A percentile compares a stretch with the other conserved stretches of the same genome.
These are phyloP conservation scores for Suillus luteus DNA, from an alignment of 768 basidiomycete genomes.

Conservation along the genomic window DNA sequence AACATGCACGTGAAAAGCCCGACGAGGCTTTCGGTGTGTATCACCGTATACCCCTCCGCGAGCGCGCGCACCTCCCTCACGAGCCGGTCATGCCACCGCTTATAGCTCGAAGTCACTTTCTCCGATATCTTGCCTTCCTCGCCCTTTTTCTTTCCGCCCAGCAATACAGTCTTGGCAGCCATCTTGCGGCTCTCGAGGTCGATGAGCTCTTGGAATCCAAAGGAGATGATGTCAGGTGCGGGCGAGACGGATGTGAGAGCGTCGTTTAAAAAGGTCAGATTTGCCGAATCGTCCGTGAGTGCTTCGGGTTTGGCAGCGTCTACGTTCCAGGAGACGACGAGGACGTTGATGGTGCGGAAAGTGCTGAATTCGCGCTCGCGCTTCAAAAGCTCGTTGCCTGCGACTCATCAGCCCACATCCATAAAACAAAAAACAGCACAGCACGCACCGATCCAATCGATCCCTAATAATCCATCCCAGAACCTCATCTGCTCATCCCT, in stretches of 20 bases:
- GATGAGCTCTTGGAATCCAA: slow-evolving; percentile 96
- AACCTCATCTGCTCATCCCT: slow-evolving; percentile 71
- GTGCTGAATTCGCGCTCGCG: slow-evolving; percentile 76
- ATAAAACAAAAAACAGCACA: neutral
- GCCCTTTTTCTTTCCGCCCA: slow-evolving; percentile 68
- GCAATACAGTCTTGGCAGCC: slow-evolving; percentile 87
- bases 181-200: slow-evolving; percentile 93
- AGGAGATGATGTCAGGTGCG: slow-evolving; percentile 82
- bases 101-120: slow-evolving; percentile 85
- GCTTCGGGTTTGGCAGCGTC: slow-evolving; percentile 85
- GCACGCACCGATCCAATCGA: slow-evolving; percentile 83
- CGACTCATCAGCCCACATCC: slow-evolving; percentile 9
- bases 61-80: slow-evolving; percentile 72
- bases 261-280: slow-evolving; percentile 78
- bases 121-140: slow-evolving; percentile 61
- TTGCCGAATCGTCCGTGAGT: slow-evolving; percentile 65
- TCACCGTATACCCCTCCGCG: slow-evolving; percentile 77
- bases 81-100: slow-evolving; percentile 85
- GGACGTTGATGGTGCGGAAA: slow-evolving; percentile 74
- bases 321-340: slow-evolving; percentile 91
- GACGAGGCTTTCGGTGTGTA: slow-evolving; percentile 87
- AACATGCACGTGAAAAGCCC: slow-evolving; percentile 82
- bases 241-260: slow-evolving; percentile 67
- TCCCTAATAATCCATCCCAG: slow-evolving; percentile 89
- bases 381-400: slow-evolving; percentile 77